Base-by-base conservation (phyloP, 148 eudicot species). In the Diospyros lotus region DNA sequence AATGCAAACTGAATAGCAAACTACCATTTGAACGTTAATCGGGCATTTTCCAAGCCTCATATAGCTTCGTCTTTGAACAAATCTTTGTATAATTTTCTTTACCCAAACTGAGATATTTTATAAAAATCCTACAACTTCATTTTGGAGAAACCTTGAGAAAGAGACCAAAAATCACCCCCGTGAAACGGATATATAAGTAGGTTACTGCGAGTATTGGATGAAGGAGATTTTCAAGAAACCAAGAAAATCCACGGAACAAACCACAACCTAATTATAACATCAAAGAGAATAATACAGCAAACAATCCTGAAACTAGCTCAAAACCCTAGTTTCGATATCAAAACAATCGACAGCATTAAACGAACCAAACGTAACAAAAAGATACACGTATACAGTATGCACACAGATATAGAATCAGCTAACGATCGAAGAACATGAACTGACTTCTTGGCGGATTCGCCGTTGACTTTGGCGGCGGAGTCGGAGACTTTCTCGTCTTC, bases 401-500 rank as follows among this genome's bases (percentile, higher is more conserved):
- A 48, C 5, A 46, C 38, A 65, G 4, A 48, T 48, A 11, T 18
- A 14, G 2, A 72, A n/a, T 11, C 17, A 52, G 18, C 73, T 69
- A 4, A 53, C 1, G 62, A 7, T 14, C 5, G 15, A 28, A 28
- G 6, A 40, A 1, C 59, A 10, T 28, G 39, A 73, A 73, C 89
- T 67, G 9, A 86, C 87, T 86, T 86, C 69, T 84, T 86, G 3
- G 69, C 89, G 62, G 85, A 82, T 51, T 84, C 89, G 73, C 87
- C 87, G 65, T 86, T 84, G 56, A 78, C 82, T 82, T 84, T 84
- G 69, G 84, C 71, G 51, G 77, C 74, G 53, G 85, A 73, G 61
- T 86, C 89, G 14, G 82, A 86, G 66, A 82, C 85, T 68, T 86
- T 86, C 78, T 86, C 89, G 8, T 86, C 89, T 4, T 86, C 89